Conservation (phyloP, 2,329 filamentous ascomycete species). For the Neobulgaria alba region DNA sequence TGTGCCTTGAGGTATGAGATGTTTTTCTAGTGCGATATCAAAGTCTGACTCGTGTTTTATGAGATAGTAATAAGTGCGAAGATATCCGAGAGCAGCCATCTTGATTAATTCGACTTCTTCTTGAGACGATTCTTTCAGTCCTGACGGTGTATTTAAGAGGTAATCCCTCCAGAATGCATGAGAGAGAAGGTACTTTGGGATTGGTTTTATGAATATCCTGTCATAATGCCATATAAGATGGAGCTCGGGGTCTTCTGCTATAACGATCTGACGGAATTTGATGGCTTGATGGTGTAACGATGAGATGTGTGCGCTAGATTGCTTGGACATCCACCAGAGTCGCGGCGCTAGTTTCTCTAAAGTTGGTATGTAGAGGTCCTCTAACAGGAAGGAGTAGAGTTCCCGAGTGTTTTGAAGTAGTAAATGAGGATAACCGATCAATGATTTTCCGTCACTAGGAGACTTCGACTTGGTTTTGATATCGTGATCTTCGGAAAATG, state of each 20-base stretch:
- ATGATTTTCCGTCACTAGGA: too few species aligned
- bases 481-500: too few species aligned
- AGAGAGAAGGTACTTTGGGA: constrained; percentile 24
- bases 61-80: constrained; percentile 29
- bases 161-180: constrained; percentile 22
- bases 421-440: too few species aligned
- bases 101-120: too few species aligned
- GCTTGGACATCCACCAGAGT: background rate
- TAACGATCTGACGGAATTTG: constrained; percentile 24
- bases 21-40: constrained; percentile 25
- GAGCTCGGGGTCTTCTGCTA: constrained; percentile 29
- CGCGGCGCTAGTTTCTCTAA: constrained; percentile 1
- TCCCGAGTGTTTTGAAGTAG: too few species aligned
- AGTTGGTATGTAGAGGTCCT: too few species aligned
- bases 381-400: too few species aligned
- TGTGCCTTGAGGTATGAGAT: constrained; percentile 22
- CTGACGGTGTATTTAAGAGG: too few species aligned
- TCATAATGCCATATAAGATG: constrained; percentile 29
- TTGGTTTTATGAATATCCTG: constrained; percentile 27
- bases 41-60: constrained; percentile 31
- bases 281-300: constrained; percentile 26
- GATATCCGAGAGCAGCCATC: constrained; percentile 27
- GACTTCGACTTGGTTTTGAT: too few species aligned
- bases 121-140: too few species aligned
- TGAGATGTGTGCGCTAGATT: constrained; percentile 3